A percentile compares a stretch with the other conserved stretches of the same genome.
Conservation (phyloP, 2,329 filamentous ascomycete species). For the Aspergillus jensenii region DNA sequence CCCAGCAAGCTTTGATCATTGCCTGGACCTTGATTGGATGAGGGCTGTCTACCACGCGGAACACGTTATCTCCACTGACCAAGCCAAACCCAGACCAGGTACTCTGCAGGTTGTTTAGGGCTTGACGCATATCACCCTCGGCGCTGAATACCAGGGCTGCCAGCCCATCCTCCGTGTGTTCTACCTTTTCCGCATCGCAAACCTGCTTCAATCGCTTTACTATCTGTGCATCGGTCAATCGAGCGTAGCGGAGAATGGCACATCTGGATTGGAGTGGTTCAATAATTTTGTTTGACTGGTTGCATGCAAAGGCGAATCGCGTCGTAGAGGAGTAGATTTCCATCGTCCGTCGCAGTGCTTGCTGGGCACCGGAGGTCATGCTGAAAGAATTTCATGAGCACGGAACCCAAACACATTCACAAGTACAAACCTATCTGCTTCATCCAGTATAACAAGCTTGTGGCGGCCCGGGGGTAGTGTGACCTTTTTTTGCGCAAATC, state of each 20-base stretch:
- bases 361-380: conserved; percentile 96
- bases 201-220: conserved; percentile 90
- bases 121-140: conserved; percentile 97
- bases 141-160: conserved; percentile 96
- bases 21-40: conserved; percentile 98
- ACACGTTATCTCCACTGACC: conserved; percentile 96
- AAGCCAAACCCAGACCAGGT: conserved; percentile 93
- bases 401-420: not conserved
- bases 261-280: conserved; percentile 97
- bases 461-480: conserved; percentile 87
- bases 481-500: conserved; percentile 98
- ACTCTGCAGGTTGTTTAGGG: conserved; percentile 96
- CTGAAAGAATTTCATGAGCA: conserved; percentile 32
- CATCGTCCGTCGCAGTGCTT: conserved; percentile 93
- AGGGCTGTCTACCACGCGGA: conserved; percentile 93
- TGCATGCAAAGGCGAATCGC: conserved; percentile 96
- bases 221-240: conserved; percentile 88
- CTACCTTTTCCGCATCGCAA: conserved; percentile 85
- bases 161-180: conserved; percentile 88
- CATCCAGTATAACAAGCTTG: conserved; percentile 95
- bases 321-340: conserved; percentile 98
- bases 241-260: conserved; percentile 89
- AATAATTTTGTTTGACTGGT: conserved; percentile 99
- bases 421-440: conserved; percentile 71
- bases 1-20: conserved; percentile 96